phyloP scores from a whole-genome alignment of 257 asterid species.

The Craterostigma plantagineum region DNA sequence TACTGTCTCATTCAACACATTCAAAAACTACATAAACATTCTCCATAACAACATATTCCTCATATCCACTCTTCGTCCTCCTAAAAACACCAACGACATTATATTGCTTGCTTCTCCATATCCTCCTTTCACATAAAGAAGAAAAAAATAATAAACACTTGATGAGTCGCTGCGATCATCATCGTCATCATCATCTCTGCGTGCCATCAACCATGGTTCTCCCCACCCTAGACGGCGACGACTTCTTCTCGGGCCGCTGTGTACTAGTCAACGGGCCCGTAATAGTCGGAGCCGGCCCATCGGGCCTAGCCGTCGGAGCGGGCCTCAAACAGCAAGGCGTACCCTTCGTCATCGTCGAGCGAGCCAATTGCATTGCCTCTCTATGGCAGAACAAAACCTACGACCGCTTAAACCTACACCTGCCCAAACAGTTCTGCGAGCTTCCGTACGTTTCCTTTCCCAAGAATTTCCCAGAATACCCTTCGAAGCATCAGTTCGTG shows the following conservation, averaged over 20 bases:
- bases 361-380: conserved; percentile 86
- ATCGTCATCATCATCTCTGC: conserved; percentile 7
- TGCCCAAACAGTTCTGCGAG: conserved; percentile 68
- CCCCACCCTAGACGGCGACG: conserved; percentile 19
- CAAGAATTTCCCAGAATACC: conserved; percentile 49
- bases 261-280: conserved; percentile 87
- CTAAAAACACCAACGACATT: too few species aligned
- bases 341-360: conserved; percentile 64
- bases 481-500: conserved; percentile 55
- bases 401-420: conserved; percentile 78
- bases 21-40: too few species aligned
- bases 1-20: conserved; percentile 9
- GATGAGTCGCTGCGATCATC: conserved; percentile 25
- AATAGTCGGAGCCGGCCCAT: conserved; percentile 83
- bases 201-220: conserved; percentile 16
- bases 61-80: too few species aligned
- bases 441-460: conserved; percentile 70
- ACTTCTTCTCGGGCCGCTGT: conserved; percentile 49
- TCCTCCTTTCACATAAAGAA: too few species aligned
- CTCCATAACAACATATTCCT: too few species aligned
- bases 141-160: background rate
- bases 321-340: conserved; percentile 67
- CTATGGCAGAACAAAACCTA: conserved; percentile 72
- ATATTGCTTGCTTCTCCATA: too few species aligned
- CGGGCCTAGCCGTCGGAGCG: conserved; percentile 76